Conservation (phyloP, 192 early-diverging fungal species). For the Borealophlyctis nickersoniae region DNA sequence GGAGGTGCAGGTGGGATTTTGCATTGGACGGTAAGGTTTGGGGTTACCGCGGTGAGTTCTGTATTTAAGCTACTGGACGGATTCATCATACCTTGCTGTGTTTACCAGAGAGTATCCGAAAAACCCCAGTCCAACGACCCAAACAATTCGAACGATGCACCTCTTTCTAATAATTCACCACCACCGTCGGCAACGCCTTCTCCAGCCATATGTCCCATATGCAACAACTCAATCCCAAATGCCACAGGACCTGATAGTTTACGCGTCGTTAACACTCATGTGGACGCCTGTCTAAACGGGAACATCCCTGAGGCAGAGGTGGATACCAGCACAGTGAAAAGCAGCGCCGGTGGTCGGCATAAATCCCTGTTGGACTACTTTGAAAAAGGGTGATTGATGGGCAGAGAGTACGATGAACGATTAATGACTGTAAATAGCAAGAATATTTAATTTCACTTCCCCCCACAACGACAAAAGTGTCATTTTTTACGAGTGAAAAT, state of each 20-base stretch:
- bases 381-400: no score
- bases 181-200: neutral
- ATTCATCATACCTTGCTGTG: neutral
- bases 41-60: neutral
- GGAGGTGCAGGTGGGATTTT: neutral
- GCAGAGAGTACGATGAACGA: no score
- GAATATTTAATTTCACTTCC: no score
- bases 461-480: no score
- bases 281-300: slow-evolving; percentile 22
- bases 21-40: neutral
- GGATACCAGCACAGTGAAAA: no score
- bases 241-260: neutral
- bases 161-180: neutral
- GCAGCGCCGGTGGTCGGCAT: no score
- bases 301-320: no score
- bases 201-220: slow-evolving; percentile 15
- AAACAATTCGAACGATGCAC: no score
- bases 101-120: neutral
- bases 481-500: no score
- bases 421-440: no score
- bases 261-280: slow-evolving; percentile 7
- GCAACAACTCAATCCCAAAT: neutral
- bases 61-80: neutral
- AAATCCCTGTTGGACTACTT: no score
- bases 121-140: neutral